Conservation (phyloP, 306 rosid species). For the Acacia acuminata region DNA sequence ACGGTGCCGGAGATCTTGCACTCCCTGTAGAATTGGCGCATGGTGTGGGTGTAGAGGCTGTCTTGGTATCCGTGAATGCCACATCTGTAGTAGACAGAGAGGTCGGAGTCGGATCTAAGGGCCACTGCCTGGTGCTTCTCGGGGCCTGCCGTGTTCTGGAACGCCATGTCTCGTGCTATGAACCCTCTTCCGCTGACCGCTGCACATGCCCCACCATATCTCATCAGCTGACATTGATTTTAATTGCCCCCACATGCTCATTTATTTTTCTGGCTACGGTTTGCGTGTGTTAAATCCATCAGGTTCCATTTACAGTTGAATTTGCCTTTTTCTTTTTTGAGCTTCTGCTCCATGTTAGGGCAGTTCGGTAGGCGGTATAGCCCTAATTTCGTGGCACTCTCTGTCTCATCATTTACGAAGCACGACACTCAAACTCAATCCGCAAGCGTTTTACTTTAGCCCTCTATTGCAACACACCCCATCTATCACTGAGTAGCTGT, state of each 20-base stretch:
- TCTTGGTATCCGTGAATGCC: constrained; percentile 64
- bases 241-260: constrained; percentile 34
- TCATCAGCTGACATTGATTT: not conserved
- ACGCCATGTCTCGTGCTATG: constrained; percentile 64
- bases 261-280: not conserved
- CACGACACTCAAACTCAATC: not conserved
- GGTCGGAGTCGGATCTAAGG: constrained; percentile 65
- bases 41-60: constrained; percentile 61
- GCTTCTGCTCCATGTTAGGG: not conserved
- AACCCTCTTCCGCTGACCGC: constrained; percentile 73
- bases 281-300: not conserved
- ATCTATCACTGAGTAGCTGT: not conserved
- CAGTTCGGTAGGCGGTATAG: not conserved
- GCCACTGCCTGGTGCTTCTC: constrained; percentile 71
- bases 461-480: not conserved
- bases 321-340: not conserved
- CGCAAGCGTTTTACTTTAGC: constrained; percentile 1
- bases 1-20: constrained; percentile 72
- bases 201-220: constrained; percentile 18
- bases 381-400: not conserved
- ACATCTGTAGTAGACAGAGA: constrained; percentile 60
- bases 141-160: constrained; percentile 72
- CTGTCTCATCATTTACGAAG: not conserved
- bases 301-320: not conserved
- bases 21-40: constrained; percentile 76